Base-by-base conservation (phyloP, 345 rosid genomes). In the Geranium rotundifolium region DNA sequence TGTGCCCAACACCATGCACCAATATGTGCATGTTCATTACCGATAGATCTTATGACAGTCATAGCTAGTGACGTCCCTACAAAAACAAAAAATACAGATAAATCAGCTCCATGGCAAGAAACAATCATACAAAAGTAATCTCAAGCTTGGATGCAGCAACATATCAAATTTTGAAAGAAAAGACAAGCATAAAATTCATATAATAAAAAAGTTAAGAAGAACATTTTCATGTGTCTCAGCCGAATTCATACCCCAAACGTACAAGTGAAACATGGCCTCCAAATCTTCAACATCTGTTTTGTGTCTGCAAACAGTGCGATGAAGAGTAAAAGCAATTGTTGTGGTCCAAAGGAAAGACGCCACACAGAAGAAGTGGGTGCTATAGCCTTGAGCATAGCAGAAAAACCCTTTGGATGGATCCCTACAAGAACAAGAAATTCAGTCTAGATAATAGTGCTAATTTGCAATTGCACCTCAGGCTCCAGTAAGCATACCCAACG, bases 301-400 rank as follows among this genome's bases (percentile, higher is more conserved):
- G 82, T 92, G 98, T 70, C 74, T 75, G 39, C 89, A 96, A 37
- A 92, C 96, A 67, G 96, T 89, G 1, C 96, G 93, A 60, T 92
- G 96, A 70, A 92, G 98, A 29, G 98, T 89, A 72, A 92, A 92
- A 63, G 98, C 96, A 70, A 92, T 92, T 17, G 85, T 81, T 3
- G 96, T 92, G 23, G 98, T 92, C 98, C 98, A 92, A 55, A 92
- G 82, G 76, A 92, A 87, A 61, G 95, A 92, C 15, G 98, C 91
- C 2, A 92, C 89, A 59, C 96, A 91, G 76, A 91, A 89, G 77
- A 91, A 91, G 80, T 87, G 96, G 0, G 96, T 82, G 52, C 75
- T 85, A 67, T 89, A 91, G 20, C 87, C 91, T 77, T 91, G 95
- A 61, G 89, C 90, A 63, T 84, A 82, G 69, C 96, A 91, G 69